phyloP scores from a whole-genome alignment of 345 rosid genomes.

The Geranium brycei region DNA sequence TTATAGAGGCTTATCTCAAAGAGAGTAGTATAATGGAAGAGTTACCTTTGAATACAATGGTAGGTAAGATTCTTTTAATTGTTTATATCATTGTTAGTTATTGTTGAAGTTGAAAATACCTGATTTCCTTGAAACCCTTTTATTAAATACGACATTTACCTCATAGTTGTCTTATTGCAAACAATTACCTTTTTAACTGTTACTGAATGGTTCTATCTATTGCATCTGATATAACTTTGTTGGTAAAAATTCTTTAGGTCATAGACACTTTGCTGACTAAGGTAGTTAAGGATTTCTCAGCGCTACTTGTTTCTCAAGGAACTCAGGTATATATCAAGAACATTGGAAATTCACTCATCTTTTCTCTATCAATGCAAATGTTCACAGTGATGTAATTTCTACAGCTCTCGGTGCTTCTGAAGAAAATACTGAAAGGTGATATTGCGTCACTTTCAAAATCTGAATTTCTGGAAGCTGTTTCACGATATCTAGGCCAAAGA shows the following conservation, averaged over 20 bases:
- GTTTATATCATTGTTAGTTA: not conserved
- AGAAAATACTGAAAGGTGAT: conserved; percentile 62
- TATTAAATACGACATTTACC: not conserved
- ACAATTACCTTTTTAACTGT: not conserved
- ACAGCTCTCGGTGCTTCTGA: conserved; percentile 56
- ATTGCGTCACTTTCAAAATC: conserved; percentile 43
- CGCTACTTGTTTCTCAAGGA: conserved; percentile 77
- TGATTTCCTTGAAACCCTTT: not conserved
- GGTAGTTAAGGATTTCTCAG: conserved; percentile 81
- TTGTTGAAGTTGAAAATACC: not conserved
- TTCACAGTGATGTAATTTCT: not conserved
- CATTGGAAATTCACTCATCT: no score
- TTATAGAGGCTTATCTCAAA: conserved; percentile 66
- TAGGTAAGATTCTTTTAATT: conserved; percentile 44
- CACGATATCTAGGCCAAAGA: conserved; percentile 56
- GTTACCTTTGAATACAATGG: conserved; percentile 86
- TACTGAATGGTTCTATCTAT: not conserved
- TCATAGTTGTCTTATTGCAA: not conserved
- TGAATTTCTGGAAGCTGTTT: conserved; percentile 59
- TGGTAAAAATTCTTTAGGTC: conserved; percentile 26
- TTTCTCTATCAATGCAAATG: no score
- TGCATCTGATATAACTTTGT: not conserved
- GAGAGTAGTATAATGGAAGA: conserved; percentile 51
- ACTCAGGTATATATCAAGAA: conserved; percentile 41
- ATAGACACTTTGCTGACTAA: conserved; percentile 69